A percentile compares a stretch with the other conserved stretches of the same genome.
Evolutionary conservation across 306 rosid genomes (phyloP).

Genomic region (Pyrus communis): DNA sequence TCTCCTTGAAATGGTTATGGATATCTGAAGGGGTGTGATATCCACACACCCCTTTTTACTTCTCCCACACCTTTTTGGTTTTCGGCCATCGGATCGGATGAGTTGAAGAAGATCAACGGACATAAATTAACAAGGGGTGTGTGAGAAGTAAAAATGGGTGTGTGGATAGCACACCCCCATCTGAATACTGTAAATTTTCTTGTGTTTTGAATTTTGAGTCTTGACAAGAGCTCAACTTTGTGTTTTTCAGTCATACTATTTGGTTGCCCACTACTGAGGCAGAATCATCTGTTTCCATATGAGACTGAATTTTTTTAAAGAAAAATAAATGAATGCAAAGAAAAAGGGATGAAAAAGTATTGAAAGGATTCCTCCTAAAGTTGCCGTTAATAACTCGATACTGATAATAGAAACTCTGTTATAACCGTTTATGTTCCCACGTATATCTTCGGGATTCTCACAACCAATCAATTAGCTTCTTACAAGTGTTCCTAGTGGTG

Average conservation of each 20-base stretch:
- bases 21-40: neutral
- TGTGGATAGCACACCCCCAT: too few relatives aligned
- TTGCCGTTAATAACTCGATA: neutral
- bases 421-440: neutral
- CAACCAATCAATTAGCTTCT: neutral
- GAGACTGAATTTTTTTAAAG: neutral
- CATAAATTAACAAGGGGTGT: too few relatives aligned
- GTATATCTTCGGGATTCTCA: neutral
- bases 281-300: neutral
- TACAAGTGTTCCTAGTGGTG: neutral
- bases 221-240: neutral
- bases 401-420: neutral
- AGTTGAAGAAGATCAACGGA: too few relatives aligned
- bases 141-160: too few relatives aligned
- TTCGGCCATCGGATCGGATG: too few relatives aligned
- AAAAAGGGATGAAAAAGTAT: neutral
- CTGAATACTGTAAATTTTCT: neutral
- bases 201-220: neutral
- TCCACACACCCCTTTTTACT: too few relatives aligned
- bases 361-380: neutral
- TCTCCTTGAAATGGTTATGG: neutral
- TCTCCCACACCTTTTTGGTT: too few relatives aligned
- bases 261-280: neutral
- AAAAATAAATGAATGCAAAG: neutral
- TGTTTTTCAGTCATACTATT: neutral